phyloP scores from a whole-genome alignment of 257 asterid genomes.

The Petunia axillaris region DNA sequence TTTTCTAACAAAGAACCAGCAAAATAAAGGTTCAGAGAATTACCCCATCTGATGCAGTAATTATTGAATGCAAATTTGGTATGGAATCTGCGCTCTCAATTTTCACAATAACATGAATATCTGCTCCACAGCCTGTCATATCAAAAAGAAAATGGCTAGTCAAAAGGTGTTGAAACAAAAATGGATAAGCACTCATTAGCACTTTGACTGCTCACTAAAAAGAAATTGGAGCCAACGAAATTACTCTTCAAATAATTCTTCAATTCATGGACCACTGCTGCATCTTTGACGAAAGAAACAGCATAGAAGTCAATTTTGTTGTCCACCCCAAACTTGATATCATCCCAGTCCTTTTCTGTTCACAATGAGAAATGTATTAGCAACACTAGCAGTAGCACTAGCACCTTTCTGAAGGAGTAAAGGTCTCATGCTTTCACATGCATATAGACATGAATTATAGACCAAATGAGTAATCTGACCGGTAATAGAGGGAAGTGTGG shows the following conservation, averaged over 20 bases:
- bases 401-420: conserved; percentile 14
- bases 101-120: conserved; percentile 91
- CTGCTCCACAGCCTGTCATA: conserved; percentile 67
- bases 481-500: conserved; percentile 93
- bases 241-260: conserved; percentile 87
- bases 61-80: conserved; percentile 83
- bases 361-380: conserved; percentile 33
- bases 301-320: conserved; percentile 93
- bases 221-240: not conserved
- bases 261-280: conserved; percentile 94
- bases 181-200: conserved; percentile 12
- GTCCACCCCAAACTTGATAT: conserved; percentile 95
- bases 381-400: not conserved
- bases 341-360: conserved; percentile 98
- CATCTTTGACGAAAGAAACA: conserved; percentile 97
- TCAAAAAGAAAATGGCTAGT: conserved; percentile 14
- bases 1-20: not conserved
- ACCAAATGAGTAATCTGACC: conserved; percentile 48
- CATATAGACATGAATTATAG: conserved; percentile 7
- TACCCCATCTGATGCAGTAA: conserved; percentile 99
- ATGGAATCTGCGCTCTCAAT: conserved; percentile 98
- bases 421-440: conserved; percentile 1
- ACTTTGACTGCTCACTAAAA: conserved; percentile 19
- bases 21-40: conserved; percentile 26
- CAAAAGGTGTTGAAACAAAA: conserved; percentile 1